phyloP scores from a whole-genome alignment of 176 grass and related monocot species.

The Cymbopogon citratus region DNA sequence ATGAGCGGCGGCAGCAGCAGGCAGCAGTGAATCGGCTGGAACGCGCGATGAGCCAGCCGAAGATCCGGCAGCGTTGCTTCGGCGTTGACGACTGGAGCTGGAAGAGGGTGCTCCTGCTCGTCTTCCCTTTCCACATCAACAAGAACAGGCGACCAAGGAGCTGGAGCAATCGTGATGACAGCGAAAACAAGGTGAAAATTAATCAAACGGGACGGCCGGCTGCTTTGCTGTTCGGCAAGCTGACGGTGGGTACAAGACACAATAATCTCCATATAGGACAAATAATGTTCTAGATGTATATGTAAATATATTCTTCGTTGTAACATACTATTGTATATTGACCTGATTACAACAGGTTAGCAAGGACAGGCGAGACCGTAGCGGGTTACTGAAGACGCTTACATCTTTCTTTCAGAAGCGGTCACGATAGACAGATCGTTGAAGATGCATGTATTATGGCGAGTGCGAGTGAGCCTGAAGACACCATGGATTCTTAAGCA shows the following conservation, averaged over 20 bases:
- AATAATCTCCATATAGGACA: neutral
- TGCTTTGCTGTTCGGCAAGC: conserved; percentile 11
- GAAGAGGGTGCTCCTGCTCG: conserved; percentile 26
- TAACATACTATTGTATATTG: neutral
- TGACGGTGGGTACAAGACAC: neutral
- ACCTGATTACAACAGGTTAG: neutral
- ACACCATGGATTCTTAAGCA: neutral
- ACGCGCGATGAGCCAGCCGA: conserved; percentile 18
- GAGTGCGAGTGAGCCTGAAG: neutral
- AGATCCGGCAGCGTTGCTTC: conserved; percentile 17
- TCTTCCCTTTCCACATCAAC: conserved; percentile 8
- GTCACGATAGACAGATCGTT: neutral
- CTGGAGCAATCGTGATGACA: neutral
- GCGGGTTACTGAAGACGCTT: conserved; percentile 10
- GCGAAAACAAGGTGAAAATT: neutral
- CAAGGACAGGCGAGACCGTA: neutral
- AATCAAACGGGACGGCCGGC: conserved; percentile 16
- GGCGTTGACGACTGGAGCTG: conserved; percentile 29
- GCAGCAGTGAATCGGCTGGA: neutral
- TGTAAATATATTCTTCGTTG: neutral
- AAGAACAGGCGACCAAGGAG: neutral
- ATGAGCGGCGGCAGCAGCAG: neutral
- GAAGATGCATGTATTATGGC: neutral
- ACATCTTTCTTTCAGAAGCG: neutral
- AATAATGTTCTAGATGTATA: neutral